A percentile compares a stretch with the other conserved stretches of the same genome.
phyloP scores from a whole-genome alignment of 768 basidiomycete species.

The Naganishia friedmannii region DNA sequence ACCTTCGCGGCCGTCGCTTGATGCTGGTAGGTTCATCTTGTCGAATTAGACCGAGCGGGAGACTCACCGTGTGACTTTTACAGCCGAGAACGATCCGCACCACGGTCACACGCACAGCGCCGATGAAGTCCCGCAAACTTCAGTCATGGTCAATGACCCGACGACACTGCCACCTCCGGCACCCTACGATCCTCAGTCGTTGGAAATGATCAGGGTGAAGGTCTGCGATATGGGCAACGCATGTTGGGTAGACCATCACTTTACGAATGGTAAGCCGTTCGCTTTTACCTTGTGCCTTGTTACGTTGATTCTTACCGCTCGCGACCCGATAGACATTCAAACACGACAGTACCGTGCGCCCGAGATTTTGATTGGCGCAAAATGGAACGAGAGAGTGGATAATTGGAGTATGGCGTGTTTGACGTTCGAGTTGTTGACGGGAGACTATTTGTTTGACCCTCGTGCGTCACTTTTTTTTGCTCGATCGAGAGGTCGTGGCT shows the following conservation, averaged over 20 bases:
- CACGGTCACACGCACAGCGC: constrained; percentile 5
- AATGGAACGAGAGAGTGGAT: constrained; percentile 93
- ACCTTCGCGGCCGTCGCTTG: neutral
- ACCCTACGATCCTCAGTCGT: constrained; percentile 48
- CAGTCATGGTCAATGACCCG: constrained; percentile 47
- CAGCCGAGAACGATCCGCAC: constrained; percentile 2
- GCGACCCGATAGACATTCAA: constrained; percentile 65
- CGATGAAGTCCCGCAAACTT: constrained; percentile 19
- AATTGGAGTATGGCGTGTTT: constrained; percentile 95
- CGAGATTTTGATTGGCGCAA: constrained; percentile 92
- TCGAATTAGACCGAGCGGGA: neutral
- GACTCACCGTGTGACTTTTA: neutral
- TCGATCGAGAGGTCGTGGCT: neutral
- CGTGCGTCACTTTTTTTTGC: neutral
- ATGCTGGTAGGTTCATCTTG: neutral
- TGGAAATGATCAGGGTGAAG: constrained; percentile 79
- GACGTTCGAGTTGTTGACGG: constrained; percentile 93
- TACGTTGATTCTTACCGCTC: neutral
- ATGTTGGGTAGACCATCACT: constrained; percentile 84
- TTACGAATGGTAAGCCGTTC: constrained; percentile 70
- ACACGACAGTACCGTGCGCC: constrained; percentile 96
- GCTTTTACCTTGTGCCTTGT: neutral
- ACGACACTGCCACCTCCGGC: constrained; percentile 53
- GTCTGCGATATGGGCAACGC: constrained; percentile 98
- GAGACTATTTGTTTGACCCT: constrained; percentile 90